Base-by-base conservation (phyloP, 352 stramenopile species). In the Phytophthora hybrid region DNA sequence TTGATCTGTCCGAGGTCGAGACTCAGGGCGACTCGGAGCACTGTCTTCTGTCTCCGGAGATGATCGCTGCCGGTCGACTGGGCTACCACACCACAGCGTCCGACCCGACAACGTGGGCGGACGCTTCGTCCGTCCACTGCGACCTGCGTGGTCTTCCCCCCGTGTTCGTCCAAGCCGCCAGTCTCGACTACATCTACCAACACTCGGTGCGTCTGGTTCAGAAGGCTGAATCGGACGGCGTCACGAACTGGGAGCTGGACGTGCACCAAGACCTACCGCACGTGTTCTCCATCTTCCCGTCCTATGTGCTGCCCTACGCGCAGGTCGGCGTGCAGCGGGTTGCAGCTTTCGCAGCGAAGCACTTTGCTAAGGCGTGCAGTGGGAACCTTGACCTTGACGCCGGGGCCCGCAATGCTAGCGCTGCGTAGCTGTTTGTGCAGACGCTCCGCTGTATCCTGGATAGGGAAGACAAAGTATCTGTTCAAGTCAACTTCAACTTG, bases 41-140 rank as follows among this genome's bases (percentile, higher is more conserved):
- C 39, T 88, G 81, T 29, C 41, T 83, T 14, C 56, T 85, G 26
- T 74, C 76, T 18, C 63, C 67, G 4, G 63, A 74, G 46, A 74
- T 81, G 63, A 71, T 74, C 21, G 52, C 63, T 55, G 74, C 73
- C 16, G 63, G 56, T 26, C 53, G 51, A 63, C 39, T 53, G 13
- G 53, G 37, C 6, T 81, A 83, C 60, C 68, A 79, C 52, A 59
- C 37, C 7, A 74, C 69, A 3, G 32, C 29, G 2, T 49, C 53
- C 6, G 66, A 79, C 67, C 69, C 66, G 26, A 59, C 23, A 10
- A 80, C 74, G 16, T 81, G 80, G 80, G 54, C 63, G 1, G 73
- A 87, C 47, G 78, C 80, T 10, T 87, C 80, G 11, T 71, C 80
- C n/a, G 76, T 84, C 32, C 82, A 91, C 74, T 88, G 83, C 63